Conservation (phyloP, 768 basidiomycete genomes). For the Suillus paluster region DNA sequence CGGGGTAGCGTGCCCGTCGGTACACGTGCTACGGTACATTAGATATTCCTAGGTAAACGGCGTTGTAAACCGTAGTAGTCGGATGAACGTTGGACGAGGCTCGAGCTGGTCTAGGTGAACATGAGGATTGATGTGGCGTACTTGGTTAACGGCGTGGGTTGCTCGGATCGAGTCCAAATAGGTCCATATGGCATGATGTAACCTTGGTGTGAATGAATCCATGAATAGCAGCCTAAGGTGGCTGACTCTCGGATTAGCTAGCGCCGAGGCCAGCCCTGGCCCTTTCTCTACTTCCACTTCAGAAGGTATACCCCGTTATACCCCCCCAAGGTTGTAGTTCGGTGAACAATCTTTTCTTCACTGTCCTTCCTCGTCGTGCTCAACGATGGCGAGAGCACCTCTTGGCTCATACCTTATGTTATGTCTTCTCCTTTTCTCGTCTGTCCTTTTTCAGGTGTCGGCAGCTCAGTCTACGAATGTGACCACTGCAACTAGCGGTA, state of each 20-base stretch:
- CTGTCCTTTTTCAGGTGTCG: conserved; percentile 35
- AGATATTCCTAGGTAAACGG: neutral
- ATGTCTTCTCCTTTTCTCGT: conserved; percentile 33
- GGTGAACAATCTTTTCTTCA: neutral
- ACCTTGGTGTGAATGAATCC: conserved; percentile 10
- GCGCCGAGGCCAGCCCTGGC: conserved; percentile 4
- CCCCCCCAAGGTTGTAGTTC: neutral
- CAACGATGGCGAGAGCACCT: conserved; percentile 19
- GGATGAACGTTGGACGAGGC: neutral
- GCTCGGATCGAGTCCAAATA: conserved; percentile 6
- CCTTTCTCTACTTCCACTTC: conserved; percentile 2
- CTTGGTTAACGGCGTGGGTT: conserved; percentile 2
- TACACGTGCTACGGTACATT: neutral
- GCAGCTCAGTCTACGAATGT: conserved; percentile 43
- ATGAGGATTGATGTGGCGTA: conserved; percentile 2
- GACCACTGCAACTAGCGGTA: conserved; percentile 26
- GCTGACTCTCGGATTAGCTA: conserved; percentile 32
- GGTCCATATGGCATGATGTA: conserved; percentile 5
- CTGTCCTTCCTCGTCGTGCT: conserved; percentile 1
- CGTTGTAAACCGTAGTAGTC: neutral
- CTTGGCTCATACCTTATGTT: conserved; percentile 10
- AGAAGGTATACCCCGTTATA: conserved; percentile 1
- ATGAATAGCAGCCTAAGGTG: conserved; percentile 26
- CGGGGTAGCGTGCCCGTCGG: neutral
- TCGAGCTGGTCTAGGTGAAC: too few relatives aligned